These are phyloP conservation scores for Leptographium galeiforme DNA, from an alignment of 2,329 filamentous ascomycete species.

Conservation along the genomic window DNA sequence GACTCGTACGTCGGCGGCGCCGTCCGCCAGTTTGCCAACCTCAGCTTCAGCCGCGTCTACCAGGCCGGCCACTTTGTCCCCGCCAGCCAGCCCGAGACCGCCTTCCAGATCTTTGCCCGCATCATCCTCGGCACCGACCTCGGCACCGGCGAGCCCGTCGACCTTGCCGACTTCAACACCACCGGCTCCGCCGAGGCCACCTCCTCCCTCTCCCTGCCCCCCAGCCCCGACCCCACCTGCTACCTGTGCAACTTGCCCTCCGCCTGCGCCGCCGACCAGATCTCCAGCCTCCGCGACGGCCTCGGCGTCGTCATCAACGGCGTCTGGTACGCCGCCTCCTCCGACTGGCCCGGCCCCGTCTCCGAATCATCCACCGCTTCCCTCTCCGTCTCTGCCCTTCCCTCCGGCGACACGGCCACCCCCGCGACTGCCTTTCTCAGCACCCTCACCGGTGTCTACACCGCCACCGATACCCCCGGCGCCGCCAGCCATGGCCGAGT, in stretches of 20 bases:
- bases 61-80: conserved; percentile 52
- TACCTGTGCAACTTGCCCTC: conserved; percentile 17
- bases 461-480: conserved; percentile 16
- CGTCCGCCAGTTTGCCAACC: conserved; percentile 65
- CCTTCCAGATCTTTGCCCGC: conserved; percentile 46
- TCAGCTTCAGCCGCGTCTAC: conserved; percentile 54
- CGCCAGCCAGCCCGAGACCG: conserved; percentile 46
- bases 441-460: conserved; percentile 24
- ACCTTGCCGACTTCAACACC: conserved; percentile 31
- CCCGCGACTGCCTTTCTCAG: background rate
- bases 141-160: conserved; percentile 37
- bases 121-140: conserved; percentile 43
- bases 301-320: conserved; percentile 46
- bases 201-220: conserved; percentile 12
- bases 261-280: conserved; percentile 28
- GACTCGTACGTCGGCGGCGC: conserved; percentile 54
- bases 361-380: background rate
- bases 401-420: background rate
- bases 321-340: conserved; percentile 31
- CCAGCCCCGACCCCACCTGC: conserved; percentile 25
- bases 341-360: conserved; percentile 25
- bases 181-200: conserved; percentile 11
- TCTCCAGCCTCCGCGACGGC: conserved; percentile 33
- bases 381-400: background rate
- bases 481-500: background rate